Base-by-base conservation (phyloP, 345 rosid genomes). In the Murraya koenigii region DNA sequence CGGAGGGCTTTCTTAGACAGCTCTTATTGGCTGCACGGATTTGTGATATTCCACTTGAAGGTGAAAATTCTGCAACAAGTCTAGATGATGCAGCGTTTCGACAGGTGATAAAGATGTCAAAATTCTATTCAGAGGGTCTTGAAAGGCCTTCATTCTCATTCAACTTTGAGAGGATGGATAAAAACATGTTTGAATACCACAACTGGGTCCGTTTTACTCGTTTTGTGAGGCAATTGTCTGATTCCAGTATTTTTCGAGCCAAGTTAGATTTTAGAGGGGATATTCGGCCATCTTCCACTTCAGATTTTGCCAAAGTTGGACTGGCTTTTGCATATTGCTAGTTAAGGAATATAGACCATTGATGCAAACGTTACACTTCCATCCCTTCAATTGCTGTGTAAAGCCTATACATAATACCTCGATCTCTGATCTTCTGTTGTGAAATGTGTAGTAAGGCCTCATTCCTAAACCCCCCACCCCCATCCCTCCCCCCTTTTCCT, bases 81-180 rank as follows among this genome's bases (percentile, higher is more conserved):
- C 80, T 80, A 63, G 88, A 83, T 2, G 85, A 84, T 49, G 70
- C 71, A n/a, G 82, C 87, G 6, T 84, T 77, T 78, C 72, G 79
- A 71, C 89, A 86, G 82, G 86, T 82, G 38, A 71, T 87, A 32
- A 85, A 77, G 77, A 86, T 86, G 89, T 75, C 84, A 20, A 88
- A 77, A 66, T 80, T 74, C 70, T 86, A 76, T 60, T 75, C 83
- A n/a, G 78, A 80, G 44, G 85, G 84, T 56, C 68, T 78, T 19
- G 77, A 69, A 69, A 80, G 19, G 38, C 76, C 84, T 1, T 68
- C 76, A 17, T 82, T 86, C 41, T 81, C 87, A 7, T 88, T 88
- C 84, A 84, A 81, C 81, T 86, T 86, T 60, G 68, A 73, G 62
- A 82, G 89, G 80, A 86, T 88, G 91, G 86, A 82, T 73, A 88